Base-by-base conservation (phyloP, 2,329 filamentous ascomycete species). In the Exophiala spinifera region DNA sequence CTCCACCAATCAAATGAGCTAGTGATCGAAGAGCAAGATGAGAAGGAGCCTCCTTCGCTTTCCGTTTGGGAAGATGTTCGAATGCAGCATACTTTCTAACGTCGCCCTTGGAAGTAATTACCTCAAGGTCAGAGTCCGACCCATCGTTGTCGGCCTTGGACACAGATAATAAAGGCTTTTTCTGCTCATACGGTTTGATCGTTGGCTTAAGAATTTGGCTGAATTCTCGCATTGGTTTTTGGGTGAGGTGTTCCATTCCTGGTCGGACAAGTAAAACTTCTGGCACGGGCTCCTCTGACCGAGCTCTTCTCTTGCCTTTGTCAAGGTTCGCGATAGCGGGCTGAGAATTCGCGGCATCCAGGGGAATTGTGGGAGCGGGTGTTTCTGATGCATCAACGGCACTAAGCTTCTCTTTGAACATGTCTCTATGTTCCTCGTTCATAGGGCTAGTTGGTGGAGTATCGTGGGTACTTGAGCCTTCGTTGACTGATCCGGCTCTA, bases 391-490 rank as follows among this genome's bases (percentile, higher is more conserved):
- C 11, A 39, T 19, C 36, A 39, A 5, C 36, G 11, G 14, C 4
- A 15, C 14, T 39, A 10, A 39, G 36, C 11, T 15, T n/a, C 36
- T 39, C 11, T 39, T 19, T 11, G 11, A 4, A 19, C 3, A 6
- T 33, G 11, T 67, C 63, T 14, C 60, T 49, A 5, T 69, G 65
- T 0, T 46, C 49, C 15, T 68, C 69, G 14, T 62, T 60, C 51
- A 78, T 67, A 17, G 74, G 77, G 19, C 89, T 92, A 53, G 88
- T 94, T 1, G 87, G 88, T 1, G 87, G 87, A 0, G 87, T 90
- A 13, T 81, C 80, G 14, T 73, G 72, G 17, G 78, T 74, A 28
- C 71, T 69, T 3, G 65, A 66, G 8, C 63, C 71, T 62, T 79
- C 74, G 23, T 57, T 66, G 51, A 74, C 74, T 4, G 73, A 79